A percentile compares a stretch with the other conserved stretches of the same genome.
Evolutionary conservation across 2,329 filamentous ascomycete genomes (phyloP).

Genomic region (Hortaea werneckii): DNA sequence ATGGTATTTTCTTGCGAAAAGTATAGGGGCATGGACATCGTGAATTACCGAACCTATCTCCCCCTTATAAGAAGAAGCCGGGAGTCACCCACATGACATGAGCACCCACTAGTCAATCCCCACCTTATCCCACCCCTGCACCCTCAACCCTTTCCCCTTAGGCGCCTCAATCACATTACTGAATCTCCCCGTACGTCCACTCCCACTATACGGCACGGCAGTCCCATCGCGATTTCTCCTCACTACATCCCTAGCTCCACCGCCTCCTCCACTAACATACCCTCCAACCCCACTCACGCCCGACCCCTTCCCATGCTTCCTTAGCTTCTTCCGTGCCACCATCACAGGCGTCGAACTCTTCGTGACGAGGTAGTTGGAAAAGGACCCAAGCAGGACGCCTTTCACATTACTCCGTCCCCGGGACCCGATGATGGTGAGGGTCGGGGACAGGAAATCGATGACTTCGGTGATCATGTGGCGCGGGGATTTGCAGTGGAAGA

Average conservation of each 20-base stretch:
- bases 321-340: constrained; percentile 84
- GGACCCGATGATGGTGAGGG: constrained; percentile 85
- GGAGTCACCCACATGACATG: background rate
- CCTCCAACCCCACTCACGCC: background rate
- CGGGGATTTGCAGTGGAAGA: constrained; percentile 96
- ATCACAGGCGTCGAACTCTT: constrained; percentile 96
- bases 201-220: constrained; percentile 21
- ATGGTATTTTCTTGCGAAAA: too few relatives aligned
- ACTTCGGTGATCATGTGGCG: constrained; percentile 95
- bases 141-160: constrained; percentile 21
- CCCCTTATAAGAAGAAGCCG: background rate
- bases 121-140: constrained; percentile 25
- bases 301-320: constrained; percentile 59
- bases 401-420: constrained; percentile 86
- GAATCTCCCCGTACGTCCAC: constrained; percentile 19
- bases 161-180: constrained; percentile 26
- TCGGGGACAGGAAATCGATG: constrained; percentile 85
- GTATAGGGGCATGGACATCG: too few relatives aligned
- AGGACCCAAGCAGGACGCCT: constrained; percentile 87
- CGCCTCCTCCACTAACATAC: too few relatives aligned
- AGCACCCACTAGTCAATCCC: constrained; percentile 20
- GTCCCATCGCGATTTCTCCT: constrained; percentile 22
- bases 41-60: background rate
- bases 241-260: background rate
- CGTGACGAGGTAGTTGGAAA: constrained; percentile 93